Conservation (phyloP, 2,329 filamentous ascomycete genomes). For the Pseudocercospora vitis region DNA sequence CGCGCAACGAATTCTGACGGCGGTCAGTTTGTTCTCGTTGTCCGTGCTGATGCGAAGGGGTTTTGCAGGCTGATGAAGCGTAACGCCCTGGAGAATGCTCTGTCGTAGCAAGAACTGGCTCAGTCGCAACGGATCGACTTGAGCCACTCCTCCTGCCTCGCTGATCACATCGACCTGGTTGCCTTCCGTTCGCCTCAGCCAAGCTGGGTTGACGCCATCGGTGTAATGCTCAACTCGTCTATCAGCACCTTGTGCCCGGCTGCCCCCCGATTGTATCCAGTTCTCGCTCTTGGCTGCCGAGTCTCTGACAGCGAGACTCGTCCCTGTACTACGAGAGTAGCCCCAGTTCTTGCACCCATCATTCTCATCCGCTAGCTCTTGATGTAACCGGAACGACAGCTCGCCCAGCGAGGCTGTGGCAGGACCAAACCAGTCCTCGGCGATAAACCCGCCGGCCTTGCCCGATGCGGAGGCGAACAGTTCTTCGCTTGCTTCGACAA, state of each 20-base stretch:
- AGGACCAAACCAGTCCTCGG: conserved; percentile 59
- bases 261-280: conserved; percentile 66
- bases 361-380: conserved; percentile 60
- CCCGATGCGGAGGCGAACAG: conserved; percentile 75
- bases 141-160: conserved; percentile 60
- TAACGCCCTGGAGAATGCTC: conserved; percentile 61
- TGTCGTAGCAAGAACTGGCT: conserved; percentile 64
- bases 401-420: conserved; percentile 58
- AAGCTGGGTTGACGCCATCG: conserved; percentile 49
- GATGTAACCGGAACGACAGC: conserved; percentile 69
- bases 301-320: conserved; percentile 51
- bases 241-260: conserved; percentile 56
- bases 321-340: conserved; percentile 58
- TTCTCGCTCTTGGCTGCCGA: conserved; percentile 56
- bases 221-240: conserved; percentile 36
- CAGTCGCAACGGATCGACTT: conserved; percentile 67
- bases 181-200: conserved; percentile 59
- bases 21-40: conserved; percentile 51
- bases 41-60: conserved; percentile 57
- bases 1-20: conserved; percentile 52
- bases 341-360: conserved; percentile 61
- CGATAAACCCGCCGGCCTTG: conserved; percentile 71
- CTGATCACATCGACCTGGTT: conserved; percentile 63
- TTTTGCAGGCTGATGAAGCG: conserved; percentile 64
- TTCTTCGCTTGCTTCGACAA: conserved; percentile 58